Base-by-base conservation (phyloP, 208 protist species). In the Borovskyia barvae region DNA sequence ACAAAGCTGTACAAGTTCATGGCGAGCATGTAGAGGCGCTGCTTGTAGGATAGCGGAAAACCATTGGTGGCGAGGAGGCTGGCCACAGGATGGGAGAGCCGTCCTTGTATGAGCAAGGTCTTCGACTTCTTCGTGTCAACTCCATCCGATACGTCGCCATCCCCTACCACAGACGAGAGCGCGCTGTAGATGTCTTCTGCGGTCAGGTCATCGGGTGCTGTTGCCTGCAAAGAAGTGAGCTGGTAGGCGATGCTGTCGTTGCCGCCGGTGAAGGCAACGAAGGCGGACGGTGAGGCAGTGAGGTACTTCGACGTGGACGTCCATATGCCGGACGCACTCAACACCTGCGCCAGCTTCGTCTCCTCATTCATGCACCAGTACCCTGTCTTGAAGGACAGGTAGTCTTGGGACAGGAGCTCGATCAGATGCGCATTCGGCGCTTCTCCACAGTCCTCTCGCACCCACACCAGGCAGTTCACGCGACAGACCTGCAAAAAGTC, bases 351-450 rank as follows among this genome's bases (percentile, higher is more conserved):
- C 29, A 85, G 66, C 1, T 24, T 37, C 2, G 47, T 19, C 54
- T 90, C 72, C 40, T 74, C 57, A 39, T 80, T 48, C 42, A 91
- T 70, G 66, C 89, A 92, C 22, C 87, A 46, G 64, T 90, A 92
- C 41, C 75, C 81, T 2, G 80, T 82, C 46, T 66, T 41, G 66
- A 90, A 89, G 45, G 75, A 80, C 30, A 74, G 62, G 64, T 80
- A 90, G 58, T 91, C 46, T 26, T 59, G 26, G 12, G 41, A 28
- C 57, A 88, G 20, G 6, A 74, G 62, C 37, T 67, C 52, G 6
- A 69, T 47, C 51, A 72, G 70, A 19, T 56, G 49, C 24, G 47
- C 24, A 17, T 45, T 28, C 15, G 74, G 52, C 35, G 40, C 46
- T 5, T 37, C 40, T 6, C 52, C 30, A 48, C 87, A 93, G 61